phyloP scores from a whole-genome alignment of 2,329 filamentous ascomycete species.

The Colletotrichum acutatum region DNA sequence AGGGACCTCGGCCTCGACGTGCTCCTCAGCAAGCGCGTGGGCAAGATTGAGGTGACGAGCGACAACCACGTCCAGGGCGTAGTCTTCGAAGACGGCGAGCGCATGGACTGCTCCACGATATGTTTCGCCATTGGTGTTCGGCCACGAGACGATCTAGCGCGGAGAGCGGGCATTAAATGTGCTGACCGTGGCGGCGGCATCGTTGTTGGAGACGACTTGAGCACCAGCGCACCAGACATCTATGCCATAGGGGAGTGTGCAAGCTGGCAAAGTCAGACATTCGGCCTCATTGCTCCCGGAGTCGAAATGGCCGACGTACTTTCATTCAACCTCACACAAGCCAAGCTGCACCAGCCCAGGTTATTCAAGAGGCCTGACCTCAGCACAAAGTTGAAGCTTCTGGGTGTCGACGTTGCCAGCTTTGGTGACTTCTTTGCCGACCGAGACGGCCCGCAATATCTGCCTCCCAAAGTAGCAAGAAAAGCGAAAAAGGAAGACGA shows the following conservation, averaged over 20 bases:
- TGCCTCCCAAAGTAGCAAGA: conserved; percentile 69
- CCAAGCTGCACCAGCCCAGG: conserved; percentile 75
- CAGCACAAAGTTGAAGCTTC: conserved; percentile 90
- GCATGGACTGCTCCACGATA: conserved; percentile 81
- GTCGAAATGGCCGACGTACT: conserved; percentile 94
- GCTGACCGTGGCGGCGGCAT: conserved; percentile 81
- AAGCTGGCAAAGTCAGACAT: conserved; percentile 88
- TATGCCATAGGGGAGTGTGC: conserved; percentile 94
- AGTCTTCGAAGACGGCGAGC: conserved; percentile 82
- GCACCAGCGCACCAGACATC: conserved; percentile 77
- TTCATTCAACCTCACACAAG: conserved; percentile 89
- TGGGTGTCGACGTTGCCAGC: conserved; percentile 91
- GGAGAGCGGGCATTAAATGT: conserved; percentile 75
- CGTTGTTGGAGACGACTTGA: conserved; percentile 73
- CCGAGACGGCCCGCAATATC: conserved; percentile 79
- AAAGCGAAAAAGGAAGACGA: conserved; percentile 49
- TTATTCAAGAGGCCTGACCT: conserved; percentile 85
- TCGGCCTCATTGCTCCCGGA: conserved; percentile 88
- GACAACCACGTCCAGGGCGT: conserved; percentile 78
- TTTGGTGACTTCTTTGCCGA: conserved; percentile 97
- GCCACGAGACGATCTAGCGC: conserved; percentile 81
- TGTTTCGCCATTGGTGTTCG: conserved; percentile 92
- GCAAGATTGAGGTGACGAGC: conserved; percentile 74
- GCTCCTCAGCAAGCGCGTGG: conserved; percentile 79
- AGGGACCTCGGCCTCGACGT: conserved; percentile 82